Percentiles rank a stretch among this genome's conserved stretches.
Conservation (phyloP, 1,284 basidiomycete genomes). For the Tilletia setariae region DNA sequence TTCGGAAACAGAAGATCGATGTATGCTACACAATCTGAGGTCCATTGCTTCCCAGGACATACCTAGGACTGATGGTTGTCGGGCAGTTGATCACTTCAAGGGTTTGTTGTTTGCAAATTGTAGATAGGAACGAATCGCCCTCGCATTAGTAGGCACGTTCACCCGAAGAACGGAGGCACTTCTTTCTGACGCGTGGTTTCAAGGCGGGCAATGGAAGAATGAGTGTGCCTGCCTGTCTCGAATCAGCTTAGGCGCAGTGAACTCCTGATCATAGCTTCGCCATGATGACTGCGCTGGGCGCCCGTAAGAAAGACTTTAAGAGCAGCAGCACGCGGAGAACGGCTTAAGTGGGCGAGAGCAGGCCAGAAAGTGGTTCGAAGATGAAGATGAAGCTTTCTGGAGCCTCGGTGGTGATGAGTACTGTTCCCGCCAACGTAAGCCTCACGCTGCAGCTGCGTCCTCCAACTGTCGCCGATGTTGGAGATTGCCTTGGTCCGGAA, state of each 20-base stretch:
- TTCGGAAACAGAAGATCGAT: conserved; percentile 27
- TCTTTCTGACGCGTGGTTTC: neutral
- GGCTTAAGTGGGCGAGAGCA: no score
- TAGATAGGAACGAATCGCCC: conserved; percentile 40
- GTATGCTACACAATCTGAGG: no score
- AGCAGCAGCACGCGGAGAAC: no score
- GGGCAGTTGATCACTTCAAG: neutral
- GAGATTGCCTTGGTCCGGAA: conserved; percentile 24
- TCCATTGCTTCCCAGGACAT: neutral
- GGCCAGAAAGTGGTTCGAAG: no score
- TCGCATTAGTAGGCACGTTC: conserved; percentile 44
- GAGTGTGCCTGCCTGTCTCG: neutral
- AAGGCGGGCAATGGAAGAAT: neutral
- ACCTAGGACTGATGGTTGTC: conserved; percentile 1
- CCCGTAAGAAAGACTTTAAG: no score
- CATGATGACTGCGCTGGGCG: neutral
- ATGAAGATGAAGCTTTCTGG: no score
- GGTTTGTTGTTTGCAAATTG: conserved; percentile 17
- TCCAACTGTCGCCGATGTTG: conserved; percentile 17
- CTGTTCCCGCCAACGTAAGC: neutral
- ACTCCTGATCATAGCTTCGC: neutral
- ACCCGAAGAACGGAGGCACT: conserved; percentile 27
- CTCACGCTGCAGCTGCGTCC: conserved; percentile 20
- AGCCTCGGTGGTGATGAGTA: no score
- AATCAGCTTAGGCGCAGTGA: neutral